A percentile compares a stretch with the other conserved stretches of the same genome.
phyloP scores from a whole-genome alignment of 192 early-diverging fungal species.

The Podila epicladia region DNA sequence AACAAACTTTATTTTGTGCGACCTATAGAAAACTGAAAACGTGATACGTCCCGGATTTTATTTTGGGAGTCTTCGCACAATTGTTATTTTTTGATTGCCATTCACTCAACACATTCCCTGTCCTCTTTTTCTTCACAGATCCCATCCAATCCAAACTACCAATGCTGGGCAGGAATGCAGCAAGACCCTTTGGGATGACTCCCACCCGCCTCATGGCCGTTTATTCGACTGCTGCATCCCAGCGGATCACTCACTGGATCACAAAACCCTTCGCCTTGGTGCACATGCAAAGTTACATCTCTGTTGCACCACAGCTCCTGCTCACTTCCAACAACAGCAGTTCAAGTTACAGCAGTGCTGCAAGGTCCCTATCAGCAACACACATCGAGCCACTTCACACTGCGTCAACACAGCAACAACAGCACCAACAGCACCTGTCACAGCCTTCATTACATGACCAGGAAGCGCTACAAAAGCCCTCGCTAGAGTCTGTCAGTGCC shows the following conservation, averaged over 20 bases:
- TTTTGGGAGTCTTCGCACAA: neutral
- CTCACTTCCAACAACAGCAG: neutral
- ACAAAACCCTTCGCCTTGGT: conserved; percentile 22
- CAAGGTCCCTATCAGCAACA: neutral
- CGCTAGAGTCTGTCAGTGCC: neutral
- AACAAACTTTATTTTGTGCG: neutral
- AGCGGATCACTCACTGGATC: conserved; percentile 48
- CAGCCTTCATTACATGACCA: neutral
- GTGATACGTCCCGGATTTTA: neutral
- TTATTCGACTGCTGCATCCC: conserved; percentile 27
- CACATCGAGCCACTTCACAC: neutral
- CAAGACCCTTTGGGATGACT: conserved; percentile 46
- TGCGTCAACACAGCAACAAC: neutral
- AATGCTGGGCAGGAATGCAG: conserved; percentile 41
- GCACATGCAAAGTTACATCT: conserved; percentile 45
- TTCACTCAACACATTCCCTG: neutral
- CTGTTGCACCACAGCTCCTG: conserved; percentile 25
- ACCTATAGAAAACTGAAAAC: neutral
- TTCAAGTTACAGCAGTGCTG: neutral
- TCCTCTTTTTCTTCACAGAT: neutral
- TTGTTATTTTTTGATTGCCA: neutral
- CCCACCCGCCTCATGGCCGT: conserved; percentile 22
- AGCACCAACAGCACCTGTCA: neutral
- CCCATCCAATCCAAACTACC: neutral
- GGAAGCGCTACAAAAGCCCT: neutral